phyloP scores from a whole-genome alignment of 169 alveolate species.

The Amoebophrya sp. region DNA sequence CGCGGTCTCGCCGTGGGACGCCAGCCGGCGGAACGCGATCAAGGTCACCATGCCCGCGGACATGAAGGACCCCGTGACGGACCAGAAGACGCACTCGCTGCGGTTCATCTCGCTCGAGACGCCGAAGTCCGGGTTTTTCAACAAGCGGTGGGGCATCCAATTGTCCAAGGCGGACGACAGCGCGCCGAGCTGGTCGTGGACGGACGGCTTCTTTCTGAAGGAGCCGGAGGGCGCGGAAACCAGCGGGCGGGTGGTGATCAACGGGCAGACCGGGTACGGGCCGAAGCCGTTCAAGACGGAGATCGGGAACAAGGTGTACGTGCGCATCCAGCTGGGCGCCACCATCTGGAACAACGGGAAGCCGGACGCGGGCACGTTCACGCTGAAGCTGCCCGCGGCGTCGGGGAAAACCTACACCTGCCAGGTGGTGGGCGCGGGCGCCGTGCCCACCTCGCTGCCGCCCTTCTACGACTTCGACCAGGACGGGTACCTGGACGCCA shows the following conservation, averaged over 20 bases:
- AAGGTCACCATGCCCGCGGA: neutral
- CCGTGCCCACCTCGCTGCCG: neutral
- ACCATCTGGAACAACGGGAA: neutral
- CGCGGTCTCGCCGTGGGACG: too few species aligned
- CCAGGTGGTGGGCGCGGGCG: neutral
- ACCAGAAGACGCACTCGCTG: neutral
- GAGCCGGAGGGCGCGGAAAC: neutral
- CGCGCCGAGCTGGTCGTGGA: neutral
- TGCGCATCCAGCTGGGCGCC: slow-evolving; percentile 9
- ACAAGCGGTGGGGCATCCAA: neutral
- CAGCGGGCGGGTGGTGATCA: neutral
- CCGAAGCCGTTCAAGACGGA: slow-evolving; percentile 16
- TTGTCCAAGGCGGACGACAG: neutral
- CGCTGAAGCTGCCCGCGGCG: neutral
- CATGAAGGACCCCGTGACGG: neutral
- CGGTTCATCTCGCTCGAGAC: neutral
- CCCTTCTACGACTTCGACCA: neutral
- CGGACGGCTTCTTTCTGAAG: slow-evolving; percentile 1
- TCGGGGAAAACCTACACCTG: neutral
- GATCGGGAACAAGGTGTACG: neutral
- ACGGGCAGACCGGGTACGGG: slow-evolving; percentile 5
- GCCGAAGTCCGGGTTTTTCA: neutral
- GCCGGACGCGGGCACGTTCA: neutral
- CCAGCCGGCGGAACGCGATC: too few species aligned
- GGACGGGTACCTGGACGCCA: slow-evolving; percentile 5